Percentiles rank a stretch among this genome's conserved stretches.
phyloP scores from a whole-genome alignment of 1,139 yeast genomes.

The Yamadazyma buinensis region DNA sequence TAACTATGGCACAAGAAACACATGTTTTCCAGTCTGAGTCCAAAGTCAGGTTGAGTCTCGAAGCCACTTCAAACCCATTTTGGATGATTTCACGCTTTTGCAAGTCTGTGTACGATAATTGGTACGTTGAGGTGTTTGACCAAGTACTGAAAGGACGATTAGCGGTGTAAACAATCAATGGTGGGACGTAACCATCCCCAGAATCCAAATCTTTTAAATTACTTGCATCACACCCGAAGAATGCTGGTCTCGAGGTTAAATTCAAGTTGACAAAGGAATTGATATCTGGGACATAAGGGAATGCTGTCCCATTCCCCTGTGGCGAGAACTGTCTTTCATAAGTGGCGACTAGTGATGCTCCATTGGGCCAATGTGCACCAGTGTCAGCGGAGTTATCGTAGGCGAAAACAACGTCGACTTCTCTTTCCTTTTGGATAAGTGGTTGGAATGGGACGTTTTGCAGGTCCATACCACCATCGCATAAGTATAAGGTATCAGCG shows the following conservation, averaged over 20 bases:
- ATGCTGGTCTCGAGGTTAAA: slow-evolving; percentile 64
- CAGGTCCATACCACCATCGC: slow-evolving; percentile 45
- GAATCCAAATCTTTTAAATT: slow-evolving; percentile 53
- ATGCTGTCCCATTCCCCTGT: slow-evolving; percentile 62
- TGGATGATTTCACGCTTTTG: slow-evolving; percentile 61
- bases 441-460: slow-evolving; percentile 41
- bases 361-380: slow-evolving; percentile 39
- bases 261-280: slow-evolving; percentile 60
- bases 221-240: slow-evolving; percentile 79
- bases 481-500: slow-evolving; percentile 34
- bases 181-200: slow-evolving; percentile 47
- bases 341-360: slow-evolving; percentile 39
- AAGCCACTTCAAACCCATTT: slow-evolving; percentile 78
- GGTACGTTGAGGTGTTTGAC: slow-evolving; percentile 71
- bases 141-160: slow-evolving; percentile 66
- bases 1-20: slow-evolving; percentile 83
- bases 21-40: slow-evolving; percentile 76
- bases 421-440: slow-evolving; percentile 35
- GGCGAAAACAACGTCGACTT: slow-evolving; percentile 42
- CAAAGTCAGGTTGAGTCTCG: slow-evolving; percentile 69
- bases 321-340: slow-evolving; percentile 65
- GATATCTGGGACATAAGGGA: slow-evolving; percentile 84
- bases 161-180: slow-evolving; percentile 75
- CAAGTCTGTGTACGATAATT: slow-evolving; percentile 55
- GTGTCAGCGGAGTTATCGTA: slow-evolving; percentile 50